These are phyloP conservation scores for Taiwanofungus camphoratus DNA, from an alignment of 1,284 basidiomycete genomes.

Conservation along the genomic window DNA sequence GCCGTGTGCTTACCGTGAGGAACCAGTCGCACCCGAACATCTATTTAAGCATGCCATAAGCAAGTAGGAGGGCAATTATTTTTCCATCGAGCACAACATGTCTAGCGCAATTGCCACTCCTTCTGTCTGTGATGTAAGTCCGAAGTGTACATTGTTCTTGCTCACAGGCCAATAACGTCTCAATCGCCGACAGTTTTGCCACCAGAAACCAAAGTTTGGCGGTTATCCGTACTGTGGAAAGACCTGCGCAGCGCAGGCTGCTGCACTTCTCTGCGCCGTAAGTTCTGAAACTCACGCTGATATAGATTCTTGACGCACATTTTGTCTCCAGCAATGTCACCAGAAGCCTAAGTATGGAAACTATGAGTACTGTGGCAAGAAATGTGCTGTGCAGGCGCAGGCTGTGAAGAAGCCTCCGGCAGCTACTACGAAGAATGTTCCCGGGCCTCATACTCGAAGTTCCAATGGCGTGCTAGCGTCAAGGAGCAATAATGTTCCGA, in stretches of 20 bases:
- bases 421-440: neutral
- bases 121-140: no score
- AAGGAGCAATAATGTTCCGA: slow-evolving; percentile 2
- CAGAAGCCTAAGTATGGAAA: slow-evolving; percentile 47
- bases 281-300: neutral
- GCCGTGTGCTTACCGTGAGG: no score
- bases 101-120: no score
- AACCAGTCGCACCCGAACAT: no score
- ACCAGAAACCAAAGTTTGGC: slow-evolving; percentile 10
- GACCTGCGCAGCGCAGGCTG: slow-evolving; percentile 15
- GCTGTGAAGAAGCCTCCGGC: slow-evolving; percentile 13
- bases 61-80: no score
- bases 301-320: neutral
- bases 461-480: neutral
- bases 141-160: no score
- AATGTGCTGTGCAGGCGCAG: slow-evolving; percentile 45
- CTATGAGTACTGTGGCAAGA: slow-evolving; percentile 55
- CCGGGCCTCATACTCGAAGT: no score
- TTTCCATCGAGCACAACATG: no score
- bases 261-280: slow-evolving; percentile 10
- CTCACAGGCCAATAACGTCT: no score
- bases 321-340: slow-evolving; percentile 43
- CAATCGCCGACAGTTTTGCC: slow-evolving; percentile 10
- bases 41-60: no score
- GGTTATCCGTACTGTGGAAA: slow-evolving; percentile 14